Percentiles rank a stretch among this genome's conserved stretches.
Conservation (phyloP, 306 rosid species). For the Vigna hirtella region DNA sequence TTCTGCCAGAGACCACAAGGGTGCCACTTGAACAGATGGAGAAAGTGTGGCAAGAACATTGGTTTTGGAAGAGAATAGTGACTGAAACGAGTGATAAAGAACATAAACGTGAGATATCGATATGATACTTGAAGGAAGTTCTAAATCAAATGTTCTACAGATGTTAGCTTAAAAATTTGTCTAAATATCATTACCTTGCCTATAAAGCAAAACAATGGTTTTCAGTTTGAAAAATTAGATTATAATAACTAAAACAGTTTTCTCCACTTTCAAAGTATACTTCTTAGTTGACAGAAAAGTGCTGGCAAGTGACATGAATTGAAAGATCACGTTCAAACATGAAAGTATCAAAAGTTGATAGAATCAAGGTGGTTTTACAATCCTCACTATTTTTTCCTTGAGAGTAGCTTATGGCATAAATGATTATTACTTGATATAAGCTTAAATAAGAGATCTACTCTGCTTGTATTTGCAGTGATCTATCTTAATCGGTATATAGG, state of each 20-base stretch:
- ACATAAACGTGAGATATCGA: constrained; percentile 26
- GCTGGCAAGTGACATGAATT: no score
- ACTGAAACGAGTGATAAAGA: constrained; percentile 24
- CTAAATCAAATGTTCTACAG: not conserved
- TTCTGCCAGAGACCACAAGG: constrained; percentile 42
- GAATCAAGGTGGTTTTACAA: no score
- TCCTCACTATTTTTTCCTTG: no score
- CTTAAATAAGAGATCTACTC: not conserved
- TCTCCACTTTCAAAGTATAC: no score
- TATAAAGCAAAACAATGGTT: not conserved
- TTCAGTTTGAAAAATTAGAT: not conserved
- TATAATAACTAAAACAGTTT: no score
- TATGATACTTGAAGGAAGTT: constrained; percentile 8
- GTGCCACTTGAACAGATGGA: constrained; percentile 54
- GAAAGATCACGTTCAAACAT: no score
- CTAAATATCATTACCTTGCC: not conserved
- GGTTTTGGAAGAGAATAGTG: constrained; percentile 61
- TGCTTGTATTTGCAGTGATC: not conserved
- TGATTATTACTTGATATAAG: not conserved
- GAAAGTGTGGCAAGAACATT: constrained; percentile 56
- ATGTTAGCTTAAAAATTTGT: not conserved
- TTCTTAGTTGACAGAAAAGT: no score
- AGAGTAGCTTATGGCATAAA: no score
- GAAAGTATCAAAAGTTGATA: no score
- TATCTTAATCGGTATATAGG: not conserved